Percentiles rank a stretch among this genome's conserved stretches.
Conservation (phyloP, 75 land plant species). For the Cunninghamia lanceolata region DNA sequence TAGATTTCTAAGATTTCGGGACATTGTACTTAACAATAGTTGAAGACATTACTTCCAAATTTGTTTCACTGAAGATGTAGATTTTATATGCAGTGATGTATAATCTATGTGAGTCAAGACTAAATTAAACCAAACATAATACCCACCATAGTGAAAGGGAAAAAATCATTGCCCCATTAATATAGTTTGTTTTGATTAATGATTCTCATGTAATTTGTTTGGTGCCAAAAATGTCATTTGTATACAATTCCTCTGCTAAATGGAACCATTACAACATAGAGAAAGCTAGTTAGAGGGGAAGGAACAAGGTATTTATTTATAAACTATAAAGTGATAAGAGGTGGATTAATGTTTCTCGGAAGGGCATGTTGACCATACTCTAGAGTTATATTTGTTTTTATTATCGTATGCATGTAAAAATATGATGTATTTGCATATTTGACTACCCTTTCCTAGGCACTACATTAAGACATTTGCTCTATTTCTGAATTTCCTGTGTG, state of each 20-base stretch:
- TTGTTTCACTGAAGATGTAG: slow-evolving; percentile 62
- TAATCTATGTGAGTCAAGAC: slow-evolving; percentile 51
- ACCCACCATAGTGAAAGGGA: neutral
- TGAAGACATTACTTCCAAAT: slow-evolving; percentile 58
- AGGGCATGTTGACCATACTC: slow-evolving; percentile 77
- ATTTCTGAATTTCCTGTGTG: too few relatives aligned
- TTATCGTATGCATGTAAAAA: too few relatives aligned
- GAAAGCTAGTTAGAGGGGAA: slow-evolving; percentile 25
- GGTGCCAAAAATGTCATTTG: slow-evolving; percentile 49
- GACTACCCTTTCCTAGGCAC: too few relatives aligned
- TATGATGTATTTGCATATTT: too few relatives aligned
- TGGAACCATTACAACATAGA: slow-evolving; percentile 73
- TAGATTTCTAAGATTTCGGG: slow-evolving; percentile 38
- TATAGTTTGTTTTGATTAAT: neutral
- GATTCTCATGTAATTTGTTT: neutral
- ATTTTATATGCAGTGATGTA: slow-evolving; percentile 63
- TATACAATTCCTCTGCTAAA: slow-evolving; percentile 36
- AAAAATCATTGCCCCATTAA: too few relatives aligned
- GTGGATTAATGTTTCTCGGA: slow-evolving; percentile 41
- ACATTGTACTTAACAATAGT: slow-evolving; percentile 43
- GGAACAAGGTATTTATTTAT: slow-evolving; percentile 68
- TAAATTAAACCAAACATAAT: neutral
- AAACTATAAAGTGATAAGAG: slow-evolving; percentile 47
- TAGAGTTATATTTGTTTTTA: slow-evolving; percentile 50
- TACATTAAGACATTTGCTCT: too few relatives aligned